These are phyloP conservation scores for Begonia peltatifolia DNA, from an alignment of 306 rosid genomes.

Conservation along the genomic window DNA sequence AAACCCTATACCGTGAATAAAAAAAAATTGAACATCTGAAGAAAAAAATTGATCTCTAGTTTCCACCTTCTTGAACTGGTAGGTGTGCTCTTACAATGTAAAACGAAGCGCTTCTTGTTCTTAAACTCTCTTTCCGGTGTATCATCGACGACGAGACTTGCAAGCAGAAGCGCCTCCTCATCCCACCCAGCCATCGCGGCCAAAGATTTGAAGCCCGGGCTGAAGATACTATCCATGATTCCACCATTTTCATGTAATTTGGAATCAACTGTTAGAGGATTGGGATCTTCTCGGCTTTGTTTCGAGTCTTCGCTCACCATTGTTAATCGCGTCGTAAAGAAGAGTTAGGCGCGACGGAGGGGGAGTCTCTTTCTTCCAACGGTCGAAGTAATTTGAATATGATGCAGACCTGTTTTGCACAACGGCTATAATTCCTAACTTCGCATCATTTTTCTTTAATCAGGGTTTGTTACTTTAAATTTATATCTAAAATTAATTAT, in stretches of 20 bases:
- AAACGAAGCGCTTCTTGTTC: constrained; percentile 30
- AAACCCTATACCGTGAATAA: not conserved
- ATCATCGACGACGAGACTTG: constrained; percentile 68
- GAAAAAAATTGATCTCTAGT: too few species aligned
- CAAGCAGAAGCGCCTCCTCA: constrained; percentile 62
- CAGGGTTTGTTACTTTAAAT: too few species aligned
- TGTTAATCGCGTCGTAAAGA: not conserved
- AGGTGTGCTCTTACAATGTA: constrained; percentile 45
- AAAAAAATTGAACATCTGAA: not conserved
- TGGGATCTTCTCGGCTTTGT: constrained; percentile 19
- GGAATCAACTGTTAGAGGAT: constrained; percentile 8
- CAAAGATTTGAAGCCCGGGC: constrained; percentile 77
- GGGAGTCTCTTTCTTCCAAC: too few species aligned
- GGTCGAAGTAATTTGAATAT: too few species aligned
- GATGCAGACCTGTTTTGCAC: too few species aligned
- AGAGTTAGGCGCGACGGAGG: too few species aligned
- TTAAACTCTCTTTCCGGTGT: constrained; percentile 56
- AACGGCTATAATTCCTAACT: too few species aligned
- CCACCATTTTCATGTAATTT: constrained; percentile 14
- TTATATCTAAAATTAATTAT: too few species aligned
- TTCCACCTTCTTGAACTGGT: constrained; percentile 55
- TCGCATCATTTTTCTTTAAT: too few species aligned
- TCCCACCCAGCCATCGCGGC: constrained; percentile 99
- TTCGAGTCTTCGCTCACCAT: constrained; percentile 39
- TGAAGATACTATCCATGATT: constrained; percentile 18